Evolutionary conservation across 352 stramenopile genomes (phyloP), one percentile per base, ranked within the genome.

Genomic region (Pythium myriotylum): DNA sequence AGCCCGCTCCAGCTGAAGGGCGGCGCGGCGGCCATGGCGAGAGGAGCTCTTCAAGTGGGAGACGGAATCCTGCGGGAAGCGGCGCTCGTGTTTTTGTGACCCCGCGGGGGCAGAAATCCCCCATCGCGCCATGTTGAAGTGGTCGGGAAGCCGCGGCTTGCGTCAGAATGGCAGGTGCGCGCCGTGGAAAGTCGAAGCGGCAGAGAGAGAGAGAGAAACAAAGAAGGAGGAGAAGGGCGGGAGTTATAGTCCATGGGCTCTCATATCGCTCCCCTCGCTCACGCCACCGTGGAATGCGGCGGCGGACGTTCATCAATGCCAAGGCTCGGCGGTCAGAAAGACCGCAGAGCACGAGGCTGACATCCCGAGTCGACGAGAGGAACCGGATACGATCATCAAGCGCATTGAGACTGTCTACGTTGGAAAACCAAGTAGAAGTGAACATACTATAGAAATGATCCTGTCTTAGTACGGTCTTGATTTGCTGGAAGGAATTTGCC

Each of bases 361-460:
- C 54, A 60, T 60, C 62, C 54, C 46, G 62, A 65, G 46, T 64
- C 43, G 43, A 69, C 54, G 37, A 53, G 22, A 49, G 16, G 47
- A 54, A 43, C 61, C 59, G 17, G 40, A 69, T 58, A 63, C 53
- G 61, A 68, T 59, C 54, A 68, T 59, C 46, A 48, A 59, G 60
- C 43, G 56, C 54, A 64, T 63, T 65, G 29, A 52, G 46, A 68
- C 58, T 61, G 59, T 68, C 59, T 67, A 67, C 57, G 23, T 55
- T 70, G 62, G 55, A 67, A 70, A 70, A 70, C 59, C 65, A 72
- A 68, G 65, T 68, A 61, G 65, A 68, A 72, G 65, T 55, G 65
- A 68, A 59, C 17, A 49, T 62, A 67, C 63, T 70, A 66, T 72
- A 72, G 65, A 72, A 68, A 68, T 67, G 65, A 72, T 72, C 65